These are phyloP conservation scores for Piper longum DNA, from an alignment of 164 flowering plant species.

Conservation along the genomic window DNA sequence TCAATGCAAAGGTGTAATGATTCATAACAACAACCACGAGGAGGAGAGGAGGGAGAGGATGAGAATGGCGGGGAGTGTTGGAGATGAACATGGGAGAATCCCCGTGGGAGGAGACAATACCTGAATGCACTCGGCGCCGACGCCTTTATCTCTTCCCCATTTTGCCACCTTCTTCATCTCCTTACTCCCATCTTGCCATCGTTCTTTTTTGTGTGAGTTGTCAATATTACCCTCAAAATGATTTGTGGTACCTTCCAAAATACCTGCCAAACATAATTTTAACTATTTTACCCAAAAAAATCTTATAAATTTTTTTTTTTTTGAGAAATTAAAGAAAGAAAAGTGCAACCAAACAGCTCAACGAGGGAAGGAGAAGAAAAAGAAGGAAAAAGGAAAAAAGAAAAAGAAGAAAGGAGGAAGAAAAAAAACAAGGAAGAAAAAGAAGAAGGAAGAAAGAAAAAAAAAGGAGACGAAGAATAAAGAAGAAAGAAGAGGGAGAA, in stretches of 20 bases:
- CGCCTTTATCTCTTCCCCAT: conserved; percentile 6
- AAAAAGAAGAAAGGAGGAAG: no score
- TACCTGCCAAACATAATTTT: no score
- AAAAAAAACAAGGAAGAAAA: no score
- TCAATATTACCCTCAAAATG: not conserved
- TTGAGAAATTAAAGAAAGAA: no score
- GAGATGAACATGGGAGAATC: conserved; percentile 51
- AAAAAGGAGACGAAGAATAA: no score
- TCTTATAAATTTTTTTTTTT: no score
- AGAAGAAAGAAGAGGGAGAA: no score
- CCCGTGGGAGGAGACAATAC: conserved; percentile 49
- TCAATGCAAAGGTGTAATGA: not conserved
- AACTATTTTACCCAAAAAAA: no score
- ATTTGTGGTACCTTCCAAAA: not conserved
- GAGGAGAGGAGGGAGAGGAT: not conserved
- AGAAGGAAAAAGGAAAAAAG: no score
- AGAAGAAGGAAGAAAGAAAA: no score
- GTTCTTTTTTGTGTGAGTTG: not conserved
- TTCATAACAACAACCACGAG: not conserved
- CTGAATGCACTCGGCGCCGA: conserved; percentile 22
- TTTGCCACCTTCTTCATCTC: no score
- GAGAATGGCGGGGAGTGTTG: not conserved
- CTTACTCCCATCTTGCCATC: not conserved
- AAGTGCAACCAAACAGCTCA: no score
- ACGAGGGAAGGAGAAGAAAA: not conserved